Evolutionary conservation across 2,329 filamentous ascomycete species (phyloP).

Genomic region (Hypoxylon sp.): DNA sequence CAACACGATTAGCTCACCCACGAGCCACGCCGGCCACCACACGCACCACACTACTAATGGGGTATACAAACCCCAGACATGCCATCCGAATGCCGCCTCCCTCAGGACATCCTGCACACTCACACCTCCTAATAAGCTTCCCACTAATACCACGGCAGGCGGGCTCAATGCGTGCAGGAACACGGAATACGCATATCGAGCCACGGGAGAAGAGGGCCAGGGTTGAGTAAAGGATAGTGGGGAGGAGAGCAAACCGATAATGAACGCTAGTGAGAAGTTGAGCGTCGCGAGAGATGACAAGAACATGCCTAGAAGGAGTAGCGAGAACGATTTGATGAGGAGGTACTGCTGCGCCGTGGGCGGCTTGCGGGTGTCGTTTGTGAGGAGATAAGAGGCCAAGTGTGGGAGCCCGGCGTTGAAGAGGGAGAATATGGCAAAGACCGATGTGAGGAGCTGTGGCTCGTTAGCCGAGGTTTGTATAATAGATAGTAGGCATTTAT

Average conservation of each 20-base stretch:
- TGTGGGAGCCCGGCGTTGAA: slow-evolving; percentile 71
- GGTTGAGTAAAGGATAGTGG: slow-evolving; percentile 83
- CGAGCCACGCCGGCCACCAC: slow-evolving; percentile 94
- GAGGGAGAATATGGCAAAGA: slow-evolving; percentile 71
- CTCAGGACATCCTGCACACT: slow-evolving; percentile 72
- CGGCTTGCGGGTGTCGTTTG: slow-evolving; percentile 59
- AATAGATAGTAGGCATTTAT: not conserved
- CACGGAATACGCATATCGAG: slow-evolving; percentile 61
- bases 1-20: slow-evolving; percentile 70
- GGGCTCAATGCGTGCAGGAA: slow-evolving; percentile 75
- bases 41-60: slow-evolving; percentile 93
- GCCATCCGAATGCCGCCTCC: slow-evolving; percentile 87
- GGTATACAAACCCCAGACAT: slow-evolving; percentile 90
- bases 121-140: slow-evolving; percentile 54
- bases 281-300: slow-evolving; percentile 93
- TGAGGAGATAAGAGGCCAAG: slow-evolving; percentile 69
- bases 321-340: slow-evolving; percentile 89
- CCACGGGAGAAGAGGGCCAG: slow-evolving; percentile 56
- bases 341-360: slow-evolving; percentile 79
- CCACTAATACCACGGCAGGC: slow-evolving; percentile 67
- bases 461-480: slow-evolving; percentile 5
- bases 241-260: slow-evolving; percentile 83
- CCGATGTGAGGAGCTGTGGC: slow-evolving; percentile 68
- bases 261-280: slow-evolving; percentile 92
- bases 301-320: slow-evolving; percentile 92